phyloP scores from a whole-genome alignment of 257 asterid genomes.

The Scutellaria baicalensis region DNA sequence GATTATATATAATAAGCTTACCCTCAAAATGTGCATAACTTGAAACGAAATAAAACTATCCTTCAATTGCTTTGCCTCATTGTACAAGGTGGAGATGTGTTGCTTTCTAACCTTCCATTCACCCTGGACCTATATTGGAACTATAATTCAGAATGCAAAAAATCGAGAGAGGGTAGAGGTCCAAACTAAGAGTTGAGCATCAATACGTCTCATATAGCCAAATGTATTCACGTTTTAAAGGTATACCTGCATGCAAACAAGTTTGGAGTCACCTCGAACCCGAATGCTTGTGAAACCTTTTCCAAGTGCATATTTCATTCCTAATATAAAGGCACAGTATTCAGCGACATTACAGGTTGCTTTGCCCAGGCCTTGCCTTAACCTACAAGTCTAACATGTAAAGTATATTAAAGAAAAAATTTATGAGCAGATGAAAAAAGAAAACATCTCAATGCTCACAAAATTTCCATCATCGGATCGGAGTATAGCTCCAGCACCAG shows the following conservation, averaged over 20 bases:
- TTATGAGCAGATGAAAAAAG: not conserved
- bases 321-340: conserved; percentile 81
- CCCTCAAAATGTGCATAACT: conserved; percentile 67
- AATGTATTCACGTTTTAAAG: not conserved
- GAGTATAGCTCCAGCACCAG: conserved; percentile 95
- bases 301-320: conserved; percentile 69
- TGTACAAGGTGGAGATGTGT: conserved; percentile 43
- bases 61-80: conserved; percentile 61
- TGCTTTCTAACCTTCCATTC: conserved; percentile 70
- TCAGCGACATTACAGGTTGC: conserved; percentile 90
- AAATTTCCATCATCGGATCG: conserved; percentile 88
- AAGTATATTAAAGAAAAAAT: conserved; percentile 6
- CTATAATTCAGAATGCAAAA: not conserved
- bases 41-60: conserved; percentile 52
- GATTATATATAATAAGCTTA: conserved; percentile 15
- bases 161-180: not conserved
- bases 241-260: conserved; percentile 94
- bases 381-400: conserved; percentile 56
- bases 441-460: conserved; percentile 29
- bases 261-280: conserved; percentile 94
- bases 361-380: conserved; percentile 89
- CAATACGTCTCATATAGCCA: not conserved
- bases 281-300: conserved; percentile 79
- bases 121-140: conserved; percentile 52
- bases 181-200: not conserved